Evolutionary conservation across 2,329 filamentous ascomycete species (phyloP).

Genomic region (Epichloe sibirici): DNA sequence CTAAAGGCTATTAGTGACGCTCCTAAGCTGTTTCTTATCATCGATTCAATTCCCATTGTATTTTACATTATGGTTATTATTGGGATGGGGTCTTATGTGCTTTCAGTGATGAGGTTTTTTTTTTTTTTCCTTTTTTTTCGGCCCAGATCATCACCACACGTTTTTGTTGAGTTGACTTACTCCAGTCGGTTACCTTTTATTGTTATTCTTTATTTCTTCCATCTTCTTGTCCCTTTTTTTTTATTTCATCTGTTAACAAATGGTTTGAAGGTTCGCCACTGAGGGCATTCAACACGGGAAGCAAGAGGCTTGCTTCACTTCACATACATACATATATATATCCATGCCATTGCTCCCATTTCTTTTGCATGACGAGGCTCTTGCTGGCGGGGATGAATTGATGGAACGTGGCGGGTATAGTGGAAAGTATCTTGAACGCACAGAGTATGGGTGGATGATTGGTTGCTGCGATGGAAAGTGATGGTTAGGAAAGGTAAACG

Average conservation of each 20-base stretch:
- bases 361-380: neutral
- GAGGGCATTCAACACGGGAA: neutral
- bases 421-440: neutral
- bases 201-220: neutral
- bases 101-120: neutral
- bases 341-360: neutral
- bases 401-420: neutral
- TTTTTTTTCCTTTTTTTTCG: neutral
- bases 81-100: slow-evolving; percentile 2
- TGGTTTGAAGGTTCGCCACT: neutral
- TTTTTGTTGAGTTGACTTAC: neutral
- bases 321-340: neutral
- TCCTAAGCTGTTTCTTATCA: slow-evolving; percentile 4
- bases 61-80: slow-evolving; percentile 10
- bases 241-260: neutral
- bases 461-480: neutral
- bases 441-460: neutral
- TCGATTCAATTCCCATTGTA: slow-evolving; percentile 9
- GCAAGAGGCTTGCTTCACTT: neutral
- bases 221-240: neutral
- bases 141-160: neutral
- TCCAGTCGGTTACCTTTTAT: neutral
- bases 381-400: neutral
- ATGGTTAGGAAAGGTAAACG: neutral
- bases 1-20: slow-evolving; percentile 9